Evolutionary conservation across 1,284 basidiomycete genomes (phyloP).

Genomic region (Rhodotorula mucilaginosa): DNA sequence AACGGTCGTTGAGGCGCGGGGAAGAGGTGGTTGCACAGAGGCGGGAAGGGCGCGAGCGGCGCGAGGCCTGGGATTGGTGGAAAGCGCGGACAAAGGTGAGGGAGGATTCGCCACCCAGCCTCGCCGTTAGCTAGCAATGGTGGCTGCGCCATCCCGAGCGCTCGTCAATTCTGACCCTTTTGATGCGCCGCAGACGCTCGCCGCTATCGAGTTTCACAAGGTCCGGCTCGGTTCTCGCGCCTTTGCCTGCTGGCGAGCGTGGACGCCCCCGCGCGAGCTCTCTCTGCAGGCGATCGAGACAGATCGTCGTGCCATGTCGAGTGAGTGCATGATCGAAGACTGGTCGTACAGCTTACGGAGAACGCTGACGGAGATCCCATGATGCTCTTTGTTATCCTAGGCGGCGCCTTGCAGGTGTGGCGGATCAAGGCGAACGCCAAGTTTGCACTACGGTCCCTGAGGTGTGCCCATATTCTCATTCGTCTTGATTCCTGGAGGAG

Average conservation of each 20-base stretch:
- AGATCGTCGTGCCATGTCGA: not conserved
- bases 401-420: slow-evolving; percentile 27
- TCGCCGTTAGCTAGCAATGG: not conserved
- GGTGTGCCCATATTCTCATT: not conserved
- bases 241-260: slow-evolving; percentile 14
- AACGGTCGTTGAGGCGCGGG: not conserved
- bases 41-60: not conserved
- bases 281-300: not conserved
- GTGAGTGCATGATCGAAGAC: not conserved
- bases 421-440: slow-evolving; percentile 18
- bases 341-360: too few species aligned
- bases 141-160: too few species aligned
- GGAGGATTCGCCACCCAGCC: not conserved
- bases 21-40: not conserved
- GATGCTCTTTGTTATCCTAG: not conserved
- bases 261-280: slow-evolving; percentile 9
- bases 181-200: slow-evolving; percentile 6
- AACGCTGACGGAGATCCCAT: not conserved
- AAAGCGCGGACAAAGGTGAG: slow-evolving; percentile 18
- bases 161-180: not conserved
- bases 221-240: not conserved
- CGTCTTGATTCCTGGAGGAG: too few species aligned
- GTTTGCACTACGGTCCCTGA: slow-evolving; percentile 8
- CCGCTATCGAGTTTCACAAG: slow-evolving; percentile 15
- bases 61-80: slow-evolving; percentile 12